Percentiles rank a stretch among this genome's conserved stretches.
These are phyloP conservation scores for Echites panduratus DNA, from an alignment of 257 asterid species.

Conservation along the genomic window DNA sequence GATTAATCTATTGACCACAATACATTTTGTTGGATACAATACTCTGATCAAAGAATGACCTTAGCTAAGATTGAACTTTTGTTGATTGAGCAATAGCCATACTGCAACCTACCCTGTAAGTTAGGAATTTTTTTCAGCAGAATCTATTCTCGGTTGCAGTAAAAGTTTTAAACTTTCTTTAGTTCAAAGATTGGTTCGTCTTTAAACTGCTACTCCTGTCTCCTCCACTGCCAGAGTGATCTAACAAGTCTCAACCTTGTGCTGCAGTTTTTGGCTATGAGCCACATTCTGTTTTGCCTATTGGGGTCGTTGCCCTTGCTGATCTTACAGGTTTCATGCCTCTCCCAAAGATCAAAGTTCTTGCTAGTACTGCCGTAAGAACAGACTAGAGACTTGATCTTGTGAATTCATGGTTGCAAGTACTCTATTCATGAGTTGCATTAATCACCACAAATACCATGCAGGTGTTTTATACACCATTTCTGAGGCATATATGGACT, in stretches of 20 bases:
- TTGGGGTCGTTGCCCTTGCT: conserved; percentile 79
- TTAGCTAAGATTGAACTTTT: not conserved
- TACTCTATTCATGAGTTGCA: not conserved
- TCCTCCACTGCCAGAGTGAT: not conserved
- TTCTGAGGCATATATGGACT: conserved; percentile 93
- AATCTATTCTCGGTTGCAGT: not conserved
- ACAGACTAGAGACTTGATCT: conserved; percentile 19
- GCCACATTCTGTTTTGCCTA: conserved; percentile 98
- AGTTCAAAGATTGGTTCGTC: not conserved
- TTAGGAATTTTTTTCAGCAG: not conserved
- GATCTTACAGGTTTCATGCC: conserved; percentile 85
- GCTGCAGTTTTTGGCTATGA: conserved; percentile 82
- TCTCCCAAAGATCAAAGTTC: conserved; percentile 69
- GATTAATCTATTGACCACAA: too few relatives aligned
- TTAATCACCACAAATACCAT: conserved; percentile 7
- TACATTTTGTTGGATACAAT: not conserved
- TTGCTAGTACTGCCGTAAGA: conserved; percentile 87
- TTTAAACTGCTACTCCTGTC: not conserved
- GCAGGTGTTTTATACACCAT: conserved; percentile 88
- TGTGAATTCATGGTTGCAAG: not conserved
- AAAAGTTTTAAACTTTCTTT: not conserved
- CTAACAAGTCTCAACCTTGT: not conserved
- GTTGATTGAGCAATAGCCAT: not conserved
- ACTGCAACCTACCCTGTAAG: not conserved
- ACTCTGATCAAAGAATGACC: not conserved